Evolutionary conservation across 768 basidiomycete species (phyloP).

Genomic region (Phanerodontia chrysosporium): DNA sequence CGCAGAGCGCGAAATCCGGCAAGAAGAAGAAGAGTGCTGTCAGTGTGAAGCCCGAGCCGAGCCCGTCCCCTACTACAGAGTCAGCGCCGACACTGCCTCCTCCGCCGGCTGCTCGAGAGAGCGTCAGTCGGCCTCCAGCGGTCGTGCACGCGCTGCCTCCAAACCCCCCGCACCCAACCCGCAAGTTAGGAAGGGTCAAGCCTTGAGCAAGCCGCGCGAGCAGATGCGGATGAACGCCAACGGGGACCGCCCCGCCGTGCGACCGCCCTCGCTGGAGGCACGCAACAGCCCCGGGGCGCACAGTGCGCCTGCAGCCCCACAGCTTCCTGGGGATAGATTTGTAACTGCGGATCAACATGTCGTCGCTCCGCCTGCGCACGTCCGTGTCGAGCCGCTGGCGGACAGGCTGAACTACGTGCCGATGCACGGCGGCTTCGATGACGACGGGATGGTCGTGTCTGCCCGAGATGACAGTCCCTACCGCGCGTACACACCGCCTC

Average conservation of each 20-base stretch:
- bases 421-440: background rate
- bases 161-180: background rate
- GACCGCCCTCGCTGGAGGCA: background rate
- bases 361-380: background rate
- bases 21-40: background rate
- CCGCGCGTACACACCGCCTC: background rate
- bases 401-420: background rate
- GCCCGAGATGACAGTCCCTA: background rate
- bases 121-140: background rate
- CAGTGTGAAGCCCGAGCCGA: background rate
- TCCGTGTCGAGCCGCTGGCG: background rate
- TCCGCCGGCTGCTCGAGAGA: background rate
- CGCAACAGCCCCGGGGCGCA: background rate
- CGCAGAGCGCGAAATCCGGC: background rate
- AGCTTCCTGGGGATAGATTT: background rate
- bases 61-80: background rate
- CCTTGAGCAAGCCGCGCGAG: background rate
- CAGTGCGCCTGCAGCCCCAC: background rate
- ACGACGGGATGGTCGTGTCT: background rate
- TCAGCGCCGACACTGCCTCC: background rate
- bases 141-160: background rate
- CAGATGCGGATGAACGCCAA: background rate
- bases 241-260: background rate
- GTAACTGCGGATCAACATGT: background rate
- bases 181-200: background rate